Base-by-base conservation (phyloP, 805 yeast genomes). In the Candida xyloterini region DNA sequence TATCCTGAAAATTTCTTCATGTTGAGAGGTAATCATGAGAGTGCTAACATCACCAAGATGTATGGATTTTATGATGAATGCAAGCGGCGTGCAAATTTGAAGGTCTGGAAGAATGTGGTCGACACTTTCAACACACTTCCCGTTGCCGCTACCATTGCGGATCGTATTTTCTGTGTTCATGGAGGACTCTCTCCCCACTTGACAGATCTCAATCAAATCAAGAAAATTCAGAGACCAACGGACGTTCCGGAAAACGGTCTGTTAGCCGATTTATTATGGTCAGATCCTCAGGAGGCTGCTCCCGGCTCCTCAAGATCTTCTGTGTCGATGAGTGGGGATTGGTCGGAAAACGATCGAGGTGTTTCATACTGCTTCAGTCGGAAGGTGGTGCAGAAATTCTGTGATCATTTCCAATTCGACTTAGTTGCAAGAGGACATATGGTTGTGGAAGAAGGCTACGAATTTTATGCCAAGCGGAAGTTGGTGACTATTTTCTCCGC, bases 371-470 rank as follows among this genome's bases (percentile, higher is more conserved):
- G 87, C 55, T 85, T 84, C 59, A 85, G 84, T 32, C 78, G 76
- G 49, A 81, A 74, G 38, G 82, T 83, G 37, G 86, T 84, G n/a
- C 82, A 79, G 51, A 70, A 73, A 48, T 85, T 85, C 56, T 76
- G 82, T 52, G 65, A 73, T 35, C 68, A 69, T 27, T 84, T 84
- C 59, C 78, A 80, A 39, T 79, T 85, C 63, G 95, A 85, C 62
- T 65, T 85, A 56, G 78, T 85, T 47, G 86, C 84, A 32, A 67
- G 95, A 53, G 95, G 91, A 7, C 95, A 85, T 58, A 85, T 85
- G 95, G 93, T 85, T 31, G 95, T 85, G 27, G 91, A 85, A 59
- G 91, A 85, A 57, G 95, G 95, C 3, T 85, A 85, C 57, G 93
- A 85, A 57, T 85, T 85, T 57, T 85, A 82, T 59, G 81, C 80